A percentile compares a stretch with the other conserved stretches of the same genome.
These are phyloP conservation scores for Pythium coloratum DNA, from an alignment of 352 stramenopile genomes.

Conservation along the genomic window DNA sequence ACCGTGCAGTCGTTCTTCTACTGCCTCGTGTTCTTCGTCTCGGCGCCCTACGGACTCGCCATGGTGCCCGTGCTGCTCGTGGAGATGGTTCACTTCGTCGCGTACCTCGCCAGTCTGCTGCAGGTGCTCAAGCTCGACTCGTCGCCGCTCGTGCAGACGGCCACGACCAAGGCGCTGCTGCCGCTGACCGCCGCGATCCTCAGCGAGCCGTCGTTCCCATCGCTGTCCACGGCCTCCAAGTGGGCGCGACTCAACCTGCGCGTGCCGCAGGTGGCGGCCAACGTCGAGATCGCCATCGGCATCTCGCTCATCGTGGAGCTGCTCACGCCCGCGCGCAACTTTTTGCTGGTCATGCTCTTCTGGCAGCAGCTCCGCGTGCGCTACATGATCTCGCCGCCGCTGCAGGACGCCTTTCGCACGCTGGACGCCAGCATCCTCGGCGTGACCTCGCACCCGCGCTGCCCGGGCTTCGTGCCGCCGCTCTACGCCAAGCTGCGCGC, in stretches of 20 bases:
- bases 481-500: slow-evolving; percentile 72
- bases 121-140: slow-evolving; percentile 49
- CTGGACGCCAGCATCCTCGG: slow-evolving; percentile 65
- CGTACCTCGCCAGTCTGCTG: slow-evolving; percentile 62
- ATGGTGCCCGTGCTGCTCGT: slow-evolving; percentile 77
- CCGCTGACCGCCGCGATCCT: slow-evolving; percentile 60
- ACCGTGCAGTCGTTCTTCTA: slow-evolving; percentile 84
- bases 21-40: slow-evolving; percentile 86
- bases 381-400: slow-evolving; percentile 89
- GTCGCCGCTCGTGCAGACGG: slow-evolving; percentile 38
- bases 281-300: slow-evolving; percentile 83
- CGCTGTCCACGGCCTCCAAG: slow-evolving; percentile 59
- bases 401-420: slow-evolving; percentile 79
- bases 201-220: slow-evolving; percentile 56
- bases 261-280: slow-evolving; percentile 74
- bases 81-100: slow-evolving; percentile 77
- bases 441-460: slow-evolving; percentile 67
- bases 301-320: slow-evolving; percentile 80
- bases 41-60: slow-evolving; percentile 67
- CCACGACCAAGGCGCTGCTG: slow-evolving; percentile 54
- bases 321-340: slow-evolving; percentile 82
- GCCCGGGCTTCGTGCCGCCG: slow-evolving; percentile 48
- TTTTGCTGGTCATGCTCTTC: slow-evolving; percentile 85
- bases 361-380: slow-evolving; percentile 90
- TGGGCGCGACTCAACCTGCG: slow-evolving; percentile 83